These are phyloP conservation scores for Dimargaris cristalligena DNA, from an alignment of 192 early-diverging fungal genomes.

Conservation along the genomic window DNA sequence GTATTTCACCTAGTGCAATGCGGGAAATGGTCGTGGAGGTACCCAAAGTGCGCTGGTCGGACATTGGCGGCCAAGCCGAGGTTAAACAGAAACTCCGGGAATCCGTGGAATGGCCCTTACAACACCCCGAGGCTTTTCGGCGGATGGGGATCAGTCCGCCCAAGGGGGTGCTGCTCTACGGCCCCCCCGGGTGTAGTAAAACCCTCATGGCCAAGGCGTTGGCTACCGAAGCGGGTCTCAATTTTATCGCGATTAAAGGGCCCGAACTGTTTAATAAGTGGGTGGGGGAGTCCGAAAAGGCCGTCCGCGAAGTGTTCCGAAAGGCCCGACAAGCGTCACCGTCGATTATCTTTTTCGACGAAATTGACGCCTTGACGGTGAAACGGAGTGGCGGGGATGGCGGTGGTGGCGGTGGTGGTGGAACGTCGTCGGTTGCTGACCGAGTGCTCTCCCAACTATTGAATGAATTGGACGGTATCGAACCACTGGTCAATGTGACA, in stretches of 20 bases:
- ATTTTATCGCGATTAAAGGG: conserved; percentile 96
- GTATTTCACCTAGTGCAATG: conserved; percentile 66
- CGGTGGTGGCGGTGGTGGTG: conserved; percentile 30
- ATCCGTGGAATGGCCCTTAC: conserved; percentile 95
- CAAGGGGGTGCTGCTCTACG: conserved; percentile 93
- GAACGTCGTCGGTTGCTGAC: conserved; percentile 71
- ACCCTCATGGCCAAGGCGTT: conserved; percentile 95
- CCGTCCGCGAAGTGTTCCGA: conserved; percentile 81
- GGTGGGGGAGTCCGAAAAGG: conserved; percentile 98
- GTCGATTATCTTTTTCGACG: conserved; percentile 97
- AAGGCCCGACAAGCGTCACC: conserved; percentile 89
- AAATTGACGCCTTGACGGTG: conserved; percentile 91
- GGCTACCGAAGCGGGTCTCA: conserved; percentile 87
- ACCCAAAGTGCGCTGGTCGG: conserved; percentile 79
- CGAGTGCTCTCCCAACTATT: conserved; percentile 89
- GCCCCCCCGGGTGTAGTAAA: conserved; percentile 96
- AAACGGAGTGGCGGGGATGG: conserved; percentile 45
- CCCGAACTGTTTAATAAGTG: conserved; percentile 98
- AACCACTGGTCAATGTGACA: conserved; percentile 86
- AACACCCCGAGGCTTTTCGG: conserved; percentile 80
- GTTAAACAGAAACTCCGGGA: conserved; percentile 83
- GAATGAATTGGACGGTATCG: conserved; percentile 90
- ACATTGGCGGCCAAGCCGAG: conserved; percentile 88
- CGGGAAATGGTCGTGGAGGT: conserved; percentile 81
- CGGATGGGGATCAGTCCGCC: conserved; percentile 86